Conservation (phyloP, 2,329 filamentous ascomycete genomes). For the Neofusicoccum ribis region DNA sequence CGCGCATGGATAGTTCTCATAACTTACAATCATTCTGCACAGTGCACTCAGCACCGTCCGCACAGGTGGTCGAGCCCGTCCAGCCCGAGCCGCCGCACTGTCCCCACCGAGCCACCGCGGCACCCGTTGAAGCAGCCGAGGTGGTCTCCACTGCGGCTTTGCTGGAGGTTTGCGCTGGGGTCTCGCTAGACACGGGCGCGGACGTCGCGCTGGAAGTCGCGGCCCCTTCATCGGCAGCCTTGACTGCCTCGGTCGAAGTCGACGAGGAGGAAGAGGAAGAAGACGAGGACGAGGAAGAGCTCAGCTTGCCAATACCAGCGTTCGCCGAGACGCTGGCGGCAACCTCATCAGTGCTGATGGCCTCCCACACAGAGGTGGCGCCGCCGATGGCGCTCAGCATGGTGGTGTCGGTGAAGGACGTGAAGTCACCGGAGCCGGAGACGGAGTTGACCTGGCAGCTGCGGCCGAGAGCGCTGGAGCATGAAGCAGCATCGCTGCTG, state of each 20-base stretch:
- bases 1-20: background rate
- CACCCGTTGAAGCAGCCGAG: background rate
- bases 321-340: background rate
- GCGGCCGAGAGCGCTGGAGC: conserved; percentile 9
- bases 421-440: conserved; percentile 17
- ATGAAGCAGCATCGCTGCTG: background rate
- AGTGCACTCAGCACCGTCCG: background rate
- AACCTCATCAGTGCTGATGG: background rate
- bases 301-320: conserved; percentile 16
- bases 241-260: background rate
- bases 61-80: background rate
- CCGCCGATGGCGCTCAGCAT: background rate
- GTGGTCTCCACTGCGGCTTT: background rate
- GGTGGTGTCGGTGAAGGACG: conserved; percentile 11
- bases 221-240: background rate
- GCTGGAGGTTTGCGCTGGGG: background rate
- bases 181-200: background rate
- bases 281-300: background rate
- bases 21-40: background rate
- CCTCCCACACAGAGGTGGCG: background rate
- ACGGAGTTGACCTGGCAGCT: conserved; percentile 17
- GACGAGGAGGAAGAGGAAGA: background rate
- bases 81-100: background rate
- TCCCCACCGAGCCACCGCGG: background rate
- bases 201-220: background rate